Evolutionary conservation across 768 basidiomycete genomes (phyloP).

Genomic region (Termitomyces sp.): DNA sequence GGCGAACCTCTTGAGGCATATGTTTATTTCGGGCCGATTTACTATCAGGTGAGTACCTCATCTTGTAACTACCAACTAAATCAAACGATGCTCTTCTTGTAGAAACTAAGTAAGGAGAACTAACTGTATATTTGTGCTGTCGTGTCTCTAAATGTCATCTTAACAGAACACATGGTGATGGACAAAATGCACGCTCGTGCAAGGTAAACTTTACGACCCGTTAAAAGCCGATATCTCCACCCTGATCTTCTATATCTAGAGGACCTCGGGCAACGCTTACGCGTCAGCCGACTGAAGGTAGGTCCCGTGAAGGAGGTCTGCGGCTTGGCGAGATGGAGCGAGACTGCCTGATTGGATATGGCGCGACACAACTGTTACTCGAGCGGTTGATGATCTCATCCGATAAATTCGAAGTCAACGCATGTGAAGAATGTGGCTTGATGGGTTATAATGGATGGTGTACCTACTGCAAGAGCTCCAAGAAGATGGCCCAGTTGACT

Average conservation of each 20-base stretch:
- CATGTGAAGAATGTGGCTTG: slow-evolving; percentile 90
- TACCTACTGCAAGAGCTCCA: slow-evolving; percentile 96
- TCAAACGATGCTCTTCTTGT: slow-evolving; percentile 13
- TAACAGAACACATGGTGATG: slow-evolving; percentile 94
- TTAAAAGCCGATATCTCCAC: slow-evolving; percentile 1
- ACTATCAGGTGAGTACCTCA: slow-evolving; percentile 71
- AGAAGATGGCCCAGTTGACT: slow-evolving; percentile 91
- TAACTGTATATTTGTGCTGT: neutral
- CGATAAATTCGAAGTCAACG: slow-evolving; percentile 96
- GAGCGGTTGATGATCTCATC: slow-evolving; percentile 99
- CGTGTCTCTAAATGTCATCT: slow-evolving; percentile 13
- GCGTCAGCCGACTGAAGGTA: slow-evolving; percentile 96
- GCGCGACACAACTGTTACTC: slow-evolving; percentile 93
- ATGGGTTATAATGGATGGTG: slow-evolving; percentile 97
- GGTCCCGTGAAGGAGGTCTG: slow-evolving; percentile 94
- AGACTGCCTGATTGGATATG: slow-evolving; percentile 96
- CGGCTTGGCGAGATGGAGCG: slow-evolving; percentile 99
- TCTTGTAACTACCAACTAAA: neutral
- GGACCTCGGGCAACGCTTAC: slow-evolving; percentile 96
- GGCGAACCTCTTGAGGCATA: slow-evolving; percentile 96
- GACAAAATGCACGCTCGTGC: slow-evolving; percentile 99
- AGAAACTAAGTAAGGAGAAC: slow-evolving; percentile 85
- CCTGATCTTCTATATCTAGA: slow-evolving; percentile 32
- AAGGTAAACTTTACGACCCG: slow-evolving; percentile 42
- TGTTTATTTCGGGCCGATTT: slow-evolving; percentile 98